These are phyloP conservation scores for Elaeis oleifera DNA, from an alignment of 202 grass and related monocot genomes.

Conservation along the genomic window DNA sequence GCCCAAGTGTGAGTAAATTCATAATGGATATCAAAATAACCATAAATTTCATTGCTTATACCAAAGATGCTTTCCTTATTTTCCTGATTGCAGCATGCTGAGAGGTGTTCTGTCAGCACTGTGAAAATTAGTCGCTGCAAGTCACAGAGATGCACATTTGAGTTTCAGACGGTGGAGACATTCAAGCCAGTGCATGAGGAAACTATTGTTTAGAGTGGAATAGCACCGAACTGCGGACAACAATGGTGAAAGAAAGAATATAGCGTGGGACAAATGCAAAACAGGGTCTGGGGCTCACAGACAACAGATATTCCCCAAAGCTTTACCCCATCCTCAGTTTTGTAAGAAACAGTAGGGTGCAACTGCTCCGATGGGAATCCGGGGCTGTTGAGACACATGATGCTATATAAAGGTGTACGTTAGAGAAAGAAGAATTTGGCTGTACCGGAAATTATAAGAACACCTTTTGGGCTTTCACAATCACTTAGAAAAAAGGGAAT, in stretches of 20 bases:
- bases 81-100: constrained; percentile 8
- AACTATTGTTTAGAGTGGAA: constrained; percentile 71
- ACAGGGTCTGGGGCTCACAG: too few relatives aligned
- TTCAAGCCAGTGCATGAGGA: constrained; percentile 60
- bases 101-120: constrained; percentile 36
- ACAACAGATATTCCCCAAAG: too few relatives aligned
- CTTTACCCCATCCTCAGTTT: too few relatives aligned
- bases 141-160: constrained; percentile 35
- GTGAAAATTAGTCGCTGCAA: constrained; percentile 74
- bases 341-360: too few relatives aligned
- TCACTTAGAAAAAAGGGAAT: too few relatives aligned
- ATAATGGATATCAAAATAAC: neutral
- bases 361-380: too few relatives aligned
- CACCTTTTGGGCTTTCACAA: too few relatives aligned
- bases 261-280: constrained; percentile 1
- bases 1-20: constrained; percentile 41
- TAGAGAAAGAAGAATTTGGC: too few relatives aligned
- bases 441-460: too few relatives aligned
- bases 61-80: constrained; percentile 1
- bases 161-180: constrained; percentile 7
- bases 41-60: neutral
- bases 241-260: constrained; percentile 56
- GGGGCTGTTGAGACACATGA: too few relatives aligned
- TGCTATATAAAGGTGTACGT: too few relatives aligned
- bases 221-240: constrained; percentile 36